phyloP scores from a whole-genome alignment of 2,329 filamentous ascomycete genomes.

The Hypomyces perniciosus region DNA sequence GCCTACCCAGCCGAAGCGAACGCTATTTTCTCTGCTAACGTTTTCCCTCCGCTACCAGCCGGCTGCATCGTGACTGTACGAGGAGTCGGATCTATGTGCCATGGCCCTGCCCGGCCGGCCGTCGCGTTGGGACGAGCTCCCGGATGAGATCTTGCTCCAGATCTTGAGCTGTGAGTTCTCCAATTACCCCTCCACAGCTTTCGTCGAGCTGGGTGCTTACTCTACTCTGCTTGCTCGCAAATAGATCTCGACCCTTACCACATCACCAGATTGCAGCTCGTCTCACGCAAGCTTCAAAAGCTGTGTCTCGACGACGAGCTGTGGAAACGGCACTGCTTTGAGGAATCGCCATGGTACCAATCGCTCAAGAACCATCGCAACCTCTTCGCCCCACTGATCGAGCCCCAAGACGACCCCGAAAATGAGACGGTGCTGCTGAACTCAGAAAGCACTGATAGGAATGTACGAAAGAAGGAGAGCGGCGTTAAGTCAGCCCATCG shows the following conservation, averaged over 20 bases:
- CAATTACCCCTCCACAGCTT: slow-evolving; percentile 2
- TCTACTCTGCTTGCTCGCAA: slow-evolving; percentile 6
- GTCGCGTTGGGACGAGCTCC: slow-evolving; percentile 44
- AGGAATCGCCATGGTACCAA: slow-evolving; percentile 60
- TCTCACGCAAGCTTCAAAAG: slow-evolving; percentile 59
- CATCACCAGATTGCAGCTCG: slow-evolving; percentile 60
- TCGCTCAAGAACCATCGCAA: slow-evolving; percentile 42
- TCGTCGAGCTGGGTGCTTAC: slow-evolving; percentile 12
- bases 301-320: slow-evolving; percentile 68
- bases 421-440: slow-evolving; percentile 28
- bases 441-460: slow-evolving; percentile 13
- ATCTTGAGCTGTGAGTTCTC: slow-evolving; percentile 53
- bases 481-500: neutral
- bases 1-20: slow-evolving; percentile 1
- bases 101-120: slow-evolving; percentile 22
- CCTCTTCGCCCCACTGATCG: slow-evolving; percentile 26
- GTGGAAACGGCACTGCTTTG: slow-evolving; percentile 73
- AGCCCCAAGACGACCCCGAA: slow-evolving; percentile 5
- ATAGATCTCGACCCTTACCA: slow-evolving; percentile 32
- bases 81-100: slow-evolving; percentile 13
- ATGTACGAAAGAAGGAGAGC: neutral
- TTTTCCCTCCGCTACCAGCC: slow-evolving; percentile 5
- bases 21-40: neutral
- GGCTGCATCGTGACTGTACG: slow-evolving; percentile 4
- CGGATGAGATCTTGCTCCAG: slow-evolving; percentile 58